A percentile compares a stretch with the other conserved stretches of the same genome.
These are phyloP conservation scores for Boletus rubroflammeus DNA, from an alignment of 768 basidiomycete genomes.

Conservation along the genomic window DNA sequence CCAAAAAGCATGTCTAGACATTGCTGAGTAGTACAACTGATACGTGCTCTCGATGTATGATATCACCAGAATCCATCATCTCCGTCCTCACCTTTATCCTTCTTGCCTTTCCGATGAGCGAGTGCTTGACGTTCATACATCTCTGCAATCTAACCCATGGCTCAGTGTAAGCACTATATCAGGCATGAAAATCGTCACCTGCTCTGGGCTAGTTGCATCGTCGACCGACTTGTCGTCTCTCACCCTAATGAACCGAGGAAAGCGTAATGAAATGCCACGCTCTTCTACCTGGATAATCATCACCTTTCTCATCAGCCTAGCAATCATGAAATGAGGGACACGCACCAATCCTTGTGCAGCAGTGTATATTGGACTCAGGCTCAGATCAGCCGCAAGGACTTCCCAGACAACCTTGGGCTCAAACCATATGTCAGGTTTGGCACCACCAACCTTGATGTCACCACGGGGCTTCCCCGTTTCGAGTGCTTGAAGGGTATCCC, in stretches of 20 bases:
- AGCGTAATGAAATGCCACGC: constrained; percentile 91
- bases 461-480: constrained; percentile 67
- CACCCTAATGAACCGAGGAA: constrained; percentile 89
- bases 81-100: constrained; percentile 53
- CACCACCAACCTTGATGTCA: constrained; percentile 85
- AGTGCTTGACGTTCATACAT: constrained; percentile 90
- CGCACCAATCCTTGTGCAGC: constrained; percentile 87
- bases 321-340: constrained; percentile 6
- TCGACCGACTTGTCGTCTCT: constrained; percentile 93
- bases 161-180: constrained; percentile 1
- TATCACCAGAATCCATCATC: constrained; percentile 80
- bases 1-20: constrained; percentile 4
- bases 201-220: constrained; percentile 90
- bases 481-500: constrained; percentile 76
- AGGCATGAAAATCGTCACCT: constrained; percentile 46
- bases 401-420: constrained; percentile 98
- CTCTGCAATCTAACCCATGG: constrained; percentile 67
- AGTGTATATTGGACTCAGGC: constrained; percentile 94
- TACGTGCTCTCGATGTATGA: constrained; percentile 10
- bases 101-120: constrained; percentile 71
- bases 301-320: background rate
- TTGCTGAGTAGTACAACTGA: constrained; percentile 14
- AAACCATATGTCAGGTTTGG: constrained; percentile 97
- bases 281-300: constrained; percentile 60
- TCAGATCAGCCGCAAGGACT: constrained; percentile 94